Evolutionary conservation across 2,329 filamentous ascomycete species (phyloP), one percentile per base, ranked within the genome.

Genomic region (Nannizziopsis arthrosporioides): DNA sequence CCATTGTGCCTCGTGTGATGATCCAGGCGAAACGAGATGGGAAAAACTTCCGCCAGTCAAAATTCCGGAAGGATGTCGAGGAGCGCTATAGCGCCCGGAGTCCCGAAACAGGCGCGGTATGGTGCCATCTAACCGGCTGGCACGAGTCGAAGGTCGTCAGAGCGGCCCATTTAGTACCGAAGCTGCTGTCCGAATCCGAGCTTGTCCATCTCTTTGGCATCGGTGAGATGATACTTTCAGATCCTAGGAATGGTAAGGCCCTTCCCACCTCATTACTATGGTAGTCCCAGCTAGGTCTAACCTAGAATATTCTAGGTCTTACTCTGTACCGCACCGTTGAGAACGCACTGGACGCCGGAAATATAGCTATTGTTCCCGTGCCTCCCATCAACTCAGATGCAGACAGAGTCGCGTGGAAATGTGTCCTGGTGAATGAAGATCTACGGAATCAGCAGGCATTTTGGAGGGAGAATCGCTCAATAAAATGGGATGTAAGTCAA

Each of bases 161-260:
- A 31, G 48, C 51, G 12, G 56, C 56, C 6, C 52, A 53, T 44
- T 32, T 59, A 2, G 52, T 57, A 4, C 52, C 53, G 1, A 54
- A 54, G 39, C 42, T 43, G 17, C 45, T 56, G 12, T 31, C 49
- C 7, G 15, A 43, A 6, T 37, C 48, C 9, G 49, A 53, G 15
- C n/a, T 57, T 15, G 47, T 48, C 2, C 45, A 57, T 43, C 44
- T 56, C 7, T 57, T 57, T 35, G 56, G 56, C 15, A 42, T 17
- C 22, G 50, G 47, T 27, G 50, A 54, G 3, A 38, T 40, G 9
- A 32, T 49, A n/a, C 34, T 51, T 36, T 40, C 42, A 27, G 51
- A 53, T 32, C 50, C 39, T 14, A 50, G 55, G 42, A 57, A 56
- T 43, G 49, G 56, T 50, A 52, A 47, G 44, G 14, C 30, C n/a